phyloP scores from a whole-genome alignment of 345 rosid species.

The Citrus cavaleriei region DNA sequence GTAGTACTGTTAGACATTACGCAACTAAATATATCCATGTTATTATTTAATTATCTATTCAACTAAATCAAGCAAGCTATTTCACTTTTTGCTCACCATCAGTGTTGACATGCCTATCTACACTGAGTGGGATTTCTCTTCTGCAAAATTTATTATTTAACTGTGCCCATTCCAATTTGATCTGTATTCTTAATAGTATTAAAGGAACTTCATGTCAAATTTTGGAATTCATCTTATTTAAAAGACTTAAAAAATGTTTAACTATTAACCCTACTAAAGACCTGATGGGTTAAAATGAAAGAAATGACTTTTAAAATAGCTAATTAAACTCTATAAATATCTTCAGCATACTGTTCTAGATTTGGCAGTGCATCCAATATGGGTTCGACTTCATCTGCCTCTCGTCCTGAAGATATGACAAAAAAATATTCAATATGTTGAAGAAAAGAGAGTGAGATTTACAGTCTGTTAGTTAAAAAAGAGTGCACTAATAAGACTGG shows the following conservation, averaged over 20 bases:
- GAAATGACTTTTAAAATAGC: not conserved
- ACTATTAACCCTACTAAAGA: not conserved
- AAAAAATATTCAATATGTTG: not conserved
- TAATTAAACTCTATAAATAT: not conserved
- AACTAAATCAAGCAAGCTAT: not conserved
- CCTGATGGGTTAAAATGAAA: not conserved
- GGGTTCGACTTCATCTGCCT: conserved; percentile 87
- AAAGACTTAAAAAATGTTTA: not conserved
- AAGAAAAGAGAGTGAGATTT: not conserved
- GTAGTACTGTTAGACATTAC: not conserved
- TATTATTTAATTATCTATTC: not conserved
- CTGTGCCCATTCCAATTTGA: not conserved
- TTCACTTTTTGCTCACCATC: not conserved
- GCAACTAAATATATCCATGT: not conserved
- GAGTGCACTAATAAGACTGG: not conserved
- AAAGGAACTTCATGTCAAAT: not conserved
- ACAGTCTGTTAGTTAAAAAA: not conserved
- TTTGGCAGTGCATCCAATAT: conserved; percentile 91
- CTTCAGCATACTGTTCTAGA: conserved; percentile 70
- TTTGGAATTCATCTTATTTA: not conserved
- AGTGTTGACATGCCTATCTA: not conserved
- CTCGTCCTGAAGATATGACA: conserved; percentile 57
- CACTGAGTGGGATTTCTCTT: not conserved
- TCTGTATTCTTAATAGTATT: not conserved
- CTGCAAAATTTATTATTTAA: not conserved